Evolutionary conservation across 2,329 filamentous ascomycete species (phyloP).

Genomic region (Xylariaceae sp.): DNA sequence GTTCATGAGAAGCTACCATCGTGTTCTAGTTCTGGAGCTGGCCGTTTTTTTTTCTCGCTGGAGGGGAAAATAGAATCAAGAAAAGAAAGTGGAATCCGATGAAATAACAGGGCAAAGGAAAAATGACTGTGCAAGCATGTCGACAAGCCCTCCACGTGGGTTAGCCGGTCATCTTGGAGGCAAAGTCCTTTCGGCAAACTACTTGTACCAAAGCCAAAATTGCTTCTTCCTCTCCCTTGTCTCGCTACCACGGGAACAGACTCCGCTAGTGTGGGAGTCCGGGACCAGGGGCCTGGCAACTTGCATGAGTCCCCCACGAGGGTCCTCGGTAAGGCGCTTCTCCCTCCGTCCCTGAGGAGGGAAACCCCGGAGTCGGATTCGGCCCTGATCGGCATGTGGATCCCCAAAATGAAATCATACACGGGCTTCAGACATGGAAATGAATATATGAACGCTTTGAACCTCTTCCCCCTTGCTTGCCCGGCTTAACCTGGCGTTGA

Average conservation of each 20-base stretch:
- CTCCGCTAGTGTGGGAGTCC: conserved; percentile 18
- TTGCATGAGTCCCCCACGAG: not conserved
- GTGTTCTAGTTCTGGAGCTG: not conserved
- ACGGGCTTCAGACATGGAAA: conserved; percentile 16
- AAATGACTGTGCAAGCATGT: not conserved
- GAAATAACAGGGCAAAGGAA: not conserved
- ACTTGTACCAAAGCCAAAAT: not conserved
- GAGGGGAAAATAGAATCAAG: not conserved
- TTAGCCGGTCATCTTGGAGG: not conserved
- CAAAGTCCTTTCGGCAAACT: not conserved
- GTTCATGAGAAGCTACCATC: not conserved
- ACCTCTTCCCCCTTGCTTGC: not conserved
- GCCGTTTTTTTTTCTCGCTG: not conserved
- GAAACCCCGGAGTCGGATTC: conserved; percentile 4
- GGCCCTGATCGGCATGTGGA: conserved; percentile 9
- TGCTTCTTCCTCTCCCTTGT: not conserved
- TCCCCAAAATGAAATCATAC: conserved; percentile 3
- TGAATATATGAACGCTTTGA: conserved; percentile 14
- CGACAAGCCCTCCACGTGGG: not conserved
- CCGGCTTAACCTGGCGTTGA: conserved; percentile 1
- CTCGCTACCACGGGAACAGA: conserved; percentile 16
- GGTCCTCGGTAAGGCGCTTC: conserved; percentile 5
- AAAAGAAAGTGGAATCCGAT: not conserved
- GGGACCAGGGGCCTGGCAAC: too few relatives aligned
- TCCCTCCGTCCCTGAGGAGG: conserved; percentile 22